Percentiles rank a stretch among this genome's conserved stretches.
phyloP scores from a whole-genome alignment of 208 protist genomes.

The Histomonas meleagridis region DNA sequence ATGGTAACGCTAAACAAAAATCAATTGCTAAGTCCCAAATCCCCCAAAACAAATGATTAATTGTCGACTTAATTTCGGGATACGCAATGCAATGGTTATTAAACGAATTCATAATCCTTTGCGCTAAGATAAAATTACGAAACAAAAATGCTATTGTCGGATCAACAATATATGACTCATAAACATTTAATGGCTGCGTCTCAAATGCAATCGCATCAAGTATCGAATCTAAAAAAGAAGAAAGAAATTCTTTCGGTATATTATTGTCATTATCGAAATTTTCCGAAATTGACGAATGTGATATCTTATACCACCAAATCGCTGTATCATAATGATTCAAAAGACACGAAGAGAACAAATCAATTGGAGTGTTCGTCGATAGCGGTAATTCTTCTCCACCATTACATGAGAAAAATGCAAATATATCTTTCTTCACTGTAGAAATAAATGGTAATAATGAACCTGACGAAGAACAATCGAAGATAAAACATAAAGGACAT shows the following conservation, averaged over 20 bases:
- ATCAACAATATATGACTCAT: background rate
- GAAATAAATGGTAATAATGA: background rate
- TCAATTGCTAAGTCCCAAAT: background rate
- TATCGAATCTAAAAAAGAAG: background rate
- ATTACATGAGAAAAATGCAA: background rate
- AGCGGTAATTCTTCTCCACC: background rate
- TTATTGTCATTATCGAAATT: background rate
- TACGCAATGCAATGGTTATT: background rate
- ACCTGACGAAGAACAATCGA: background rate
- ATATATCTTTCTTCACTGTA: background rate
- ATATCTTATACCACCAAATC: background rate
- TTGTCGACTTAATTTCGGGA: background rate
- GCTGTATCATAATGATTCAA: background rate
- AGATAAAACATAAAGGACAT: background rate
- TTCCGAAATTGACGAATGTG: background rate
- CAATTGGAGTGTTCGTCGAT: background rate
- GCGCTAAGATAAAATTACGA: background rate
- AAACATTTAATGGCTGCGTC: background rate
- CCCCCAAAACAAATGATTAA: background rate
- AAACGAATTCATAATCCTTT: background rate
- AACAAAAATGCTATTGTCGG: background rate
- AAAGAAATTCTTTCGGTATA: background rate
- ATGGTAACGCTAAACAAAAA: background rate
- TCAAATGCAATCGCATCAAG: background rate
- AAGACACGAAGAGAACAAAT: conserved; percentile 2